Base-by-base conservation (phyloP, 2,329 filamentous ascomycete species). In the Fusarium coicis region DNA sequence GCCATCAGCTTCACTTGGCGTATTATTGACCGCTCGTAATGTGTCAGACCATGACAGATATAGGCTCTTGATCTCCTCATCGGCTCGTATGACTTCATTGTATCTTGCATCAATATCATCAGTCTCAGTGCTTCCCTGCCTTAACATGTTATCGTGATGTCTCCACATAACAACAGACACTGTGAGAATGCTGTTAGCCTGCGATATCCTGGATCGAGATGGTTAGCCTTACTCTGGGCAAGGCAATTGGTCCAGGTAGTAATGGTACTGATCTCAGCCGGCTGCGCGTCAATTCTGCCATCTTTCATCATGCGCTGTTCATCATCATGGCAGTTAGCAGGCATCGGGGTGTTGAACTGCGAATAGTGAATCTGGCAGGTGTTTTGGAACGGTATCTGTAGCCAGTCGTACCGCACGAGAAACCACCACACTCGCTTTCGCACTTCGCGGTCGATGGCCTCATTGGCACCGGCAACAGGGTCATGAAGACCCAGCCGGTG, bases 381-480 rank as follows among this genome's bases (percentile, higher is more conserved):
- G 18, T 64, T 64, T 10, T 64, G 61, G 8, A 44, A 64, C 4
- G 61, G 32, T 7, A 64, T 64, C 7, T 64, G 56, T 11, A 64
- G 18, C 61, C 61, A 64, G n/a, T 62, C 61, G 12, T 64, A 64
- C 5, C 61, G 61, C 4, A 62, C 61, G 3, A 64, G 61, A 26
- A 64, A 64, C 61, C 56, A 64, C 61, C 61, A 64, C 0, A 64
- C 14, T 7, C 44, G 30, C 26, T 50, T 64, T 42, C 46, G 46
- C 10, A 64, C 26, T 14, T 64, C 44, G 12, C 56, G 30, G 15
- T 34, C 30, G 1, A 63, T 4, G 7, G 2, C 7, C 5, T n/a
- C 61, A 0, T 8, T 15, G 10, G 5, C 9, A 5, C 12, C 2
- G 4, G 8, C 5, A 12, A 4, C 5, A 16, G 7, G 32, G 4